Evolutionary conservation across 805 yeast species (phyloP), one percentile per base, ranked within the genome.

Genomic region (Hanseniaspora guilliermondii): DNA sequence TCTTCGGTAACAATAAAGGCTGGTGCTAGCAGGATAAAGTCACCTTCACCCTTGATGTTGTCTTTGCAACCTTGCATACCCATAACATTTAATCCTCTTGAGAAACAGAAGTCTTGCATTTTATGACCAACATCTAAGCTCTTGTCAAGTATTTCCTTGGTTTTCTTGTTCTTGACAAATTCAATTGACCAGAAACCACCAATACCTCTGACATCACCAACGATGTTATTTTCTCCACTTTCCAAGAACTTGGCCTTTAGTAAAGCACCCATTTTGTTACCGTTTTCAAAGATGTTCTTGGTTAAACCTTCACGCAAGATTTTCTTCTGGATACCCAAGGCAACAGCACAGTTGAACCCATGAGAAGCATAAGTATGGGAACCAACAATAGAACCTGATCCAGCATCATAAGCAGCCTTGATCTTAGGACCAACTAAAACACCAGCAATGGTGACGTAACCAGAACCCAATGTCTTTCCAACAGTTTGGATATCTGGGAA

Each of bases 111-210:
- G 24, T 61, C 60, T 57, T 66, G 62, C 47, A 72, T 60, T 32
- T 64, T 60, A 49, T 68, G 65, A 35, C 73, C 76, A 39, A 74
- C 65, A 47, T 68, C 65, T 41, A 67, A 55, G 17, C 62, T 61
- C 41, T 68, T 64, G 35, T 68, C 71, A 57, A 77, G 76, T 12
- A 74, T 68, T 62, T 76, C 76, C 60, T 77, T 78, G 19, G 82
- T 74, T 17, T 61, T 64, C 58, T 71, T 75, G 61, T 79, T 73
- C 60, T 76, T 72, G 56, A 78, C 83, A 50, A 78, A 69, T 64
- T 80, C 85, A 47, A 80, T 60, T 4, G 79, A 70, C 74, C 81
- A 71, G 66, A 80, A 80, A 39, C 78, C 76, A 57, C 84, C 85
- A 56, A 77, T 68, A 53, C 85, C 85, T 65, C 85, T 73, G 38